Base-by-base conservation (phyloP, 352 stramenopile species). In the Globisporangium spinosum region DNA sequence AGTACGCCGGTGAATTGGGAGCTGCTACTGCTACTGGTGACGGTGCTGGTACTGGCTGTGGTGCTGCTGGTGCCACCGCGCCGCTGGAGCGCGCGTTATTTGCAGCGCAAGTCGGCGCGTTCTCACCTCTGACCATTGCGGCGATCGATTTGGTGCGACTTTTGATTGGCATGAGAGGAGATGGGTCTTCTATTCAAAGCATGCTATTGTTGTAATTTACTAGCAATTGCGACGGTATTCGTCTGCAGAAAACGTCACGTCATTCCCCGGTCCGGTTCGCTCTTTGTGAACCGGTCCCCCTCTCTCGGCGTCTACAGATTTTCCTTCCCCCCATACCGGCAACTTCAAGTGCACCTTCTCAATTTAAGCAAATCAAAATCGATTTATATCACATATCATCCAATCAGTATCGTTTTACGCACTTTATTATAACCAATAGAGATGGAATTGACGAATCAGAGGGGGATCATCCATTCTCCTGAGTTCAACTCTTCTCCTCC, bases 1-100 rank as follows among this genome's bases (percentile, higher is more conserved):
- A 93, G 70, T 86, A 89, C 32, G 51, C 54, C 0, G 62, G 23
- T 5, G 47, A 0, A 29, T 9, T 49, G 13, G 27, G 1, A 17
- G 32, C 17, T 49, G 40, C 45, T 34, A 55, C n/a, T 45, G n/a
- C 27, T 32, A 32, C 27, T 32, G 27, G 3, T 6, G 27, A 3
- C 2, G 27, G 27, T 32, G 27, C 0, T 40, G 17, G 0, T 59
- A 17, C 25, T 23, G 54, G 7, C 22, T 17, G 8, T 25, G 7
- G 6, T 2, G 7, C 7, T 58, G 25, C 27, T 35, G 55, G 17
- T 22, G n/a, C n/a, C 43, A 51, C 43, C 27, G 29, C 20, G n/a
- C 2, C 4, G 32, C n/a, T 27, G 29, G 27, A 27, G 29, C 55
- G 7, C 2, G 56, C 32, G 32, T 49, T 10, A 7, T 23, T 47